phyloP scores from a whole-genome alignment of 78 protist genomes.

The Dictyostelium intermedium region DNA sequence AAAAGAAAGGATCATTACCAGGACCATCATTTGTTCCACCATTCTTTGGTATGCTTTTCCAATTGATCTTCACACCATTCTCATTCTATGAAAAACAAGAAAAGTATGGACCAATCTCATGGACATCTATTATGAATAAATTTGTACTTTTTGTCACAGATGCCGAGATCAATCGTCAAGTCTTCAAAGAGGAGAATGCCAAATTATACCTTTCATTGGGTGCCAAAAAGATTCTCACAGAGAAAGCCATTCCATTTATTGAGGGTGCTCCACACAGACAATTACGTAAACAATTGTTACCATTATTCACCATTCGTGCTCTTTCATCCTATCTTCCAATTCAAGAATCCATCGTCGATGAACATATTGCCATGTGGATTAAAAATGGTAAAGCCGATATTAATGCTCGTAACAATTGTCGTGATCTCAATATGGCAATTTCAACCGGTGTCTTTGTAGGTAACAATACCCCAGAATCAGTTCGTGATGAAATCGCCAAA shows the following conservation, averaged over 20 bases:
- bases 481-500: conserved; percentile 60
- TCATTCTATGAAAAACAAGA: conserved; percentile 73
- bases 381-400: conserved; percentile 1
- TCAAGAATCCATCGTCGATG: conserved; percentile 52
- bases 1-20: conserved; percentile 71
- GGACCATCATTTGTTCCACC: conserved; percentile 84
- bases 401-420: conserved; percentile 45
- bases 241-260: conserved; percentile 76
- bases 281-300: conserved; percentile 69
- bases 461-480: conserved; percentile 5
- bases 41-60: conserved; percentile 79
- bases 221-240: conserved; percentile 76
- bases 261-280: conserved; percentile 79
- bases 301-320: conserved; percentile 84
- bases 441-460: conserved; percentile 86
- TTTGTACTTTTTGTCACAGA: conserved; percentile 75
- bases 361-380: conserved; percentile 67
- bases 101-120: conserved; percentile 78
- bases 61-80: conserved; percentile 78
- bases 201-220: conserved; percentile 45
- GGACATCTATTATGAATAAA: conserved; percentile 63
- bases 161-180: conserved; percentile 73
- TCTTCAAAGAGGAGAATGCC: conserved; percentile 74
- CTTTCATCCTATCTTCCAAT: conserved; percentile 78
- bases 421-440: conserved; percentile 79